Base-by-base conservation (phyloP, 768 basidiomycete genomes). In the Mycena haematopus region DNA sequence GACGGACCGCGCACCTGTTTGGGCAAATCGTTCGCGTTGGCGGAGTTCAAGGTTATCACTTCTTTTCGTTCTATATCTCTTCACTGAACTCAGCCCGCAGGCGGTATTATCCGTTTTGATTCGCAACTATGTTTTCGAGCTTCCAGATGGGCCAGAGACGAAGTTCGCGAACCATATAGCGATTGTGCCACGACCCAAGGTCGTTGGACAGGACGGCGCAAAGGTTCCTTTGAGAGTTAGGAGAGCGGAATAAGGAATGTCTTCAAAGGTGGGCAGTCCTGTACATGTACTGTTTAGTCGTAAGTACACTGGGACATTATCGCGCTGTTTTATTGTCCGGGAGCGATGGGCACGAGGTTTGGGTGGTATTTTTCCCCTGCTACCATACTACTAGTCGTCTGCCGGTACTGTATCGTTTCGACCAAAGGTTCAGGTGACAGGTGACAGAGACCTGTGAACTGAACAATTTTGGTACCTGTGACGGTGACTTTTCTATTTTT, bases 1-100 rank as follows among this genome's bases (percentile, higher is more conserved):
- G 82, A 84, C 44, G 84, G 82, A 1, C 74, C 76, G 7, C 70
- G 80, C 35, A 74, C 70, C 19, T 84, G 82, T 65, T 70, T 82
- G 15, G 82, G 82, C 17, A 78, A 75, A 36, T 69, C 68, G 15
- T 82, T 83, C 60, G 79, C 81, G 2, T 56, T 80, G 22, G 72
- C 76, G 0, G 76, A 65, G 19, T 60, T 65, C 55, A 65, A 65
- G 55, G 63, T 60, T n/a, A 1, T 3, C n/a, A 36, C 40, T 17
- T 38, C 36, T n/a, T n/a, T 51, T 17, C 21, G 44, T 1, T 31
- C n/a, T 9, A 11, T 31, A n/a, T n/a, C n/a, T n/a, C n/a, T 3
- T 42, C 15, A 19, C 10, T 14, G 17, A 44, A 44, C 17, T 54
- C 25, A 44, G 44, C 10, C 24, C 33, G 7, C 35, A 70, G 71